Conservation (phyloP, 805 yeast genomes). For the Pichia deserticola region DNA sequence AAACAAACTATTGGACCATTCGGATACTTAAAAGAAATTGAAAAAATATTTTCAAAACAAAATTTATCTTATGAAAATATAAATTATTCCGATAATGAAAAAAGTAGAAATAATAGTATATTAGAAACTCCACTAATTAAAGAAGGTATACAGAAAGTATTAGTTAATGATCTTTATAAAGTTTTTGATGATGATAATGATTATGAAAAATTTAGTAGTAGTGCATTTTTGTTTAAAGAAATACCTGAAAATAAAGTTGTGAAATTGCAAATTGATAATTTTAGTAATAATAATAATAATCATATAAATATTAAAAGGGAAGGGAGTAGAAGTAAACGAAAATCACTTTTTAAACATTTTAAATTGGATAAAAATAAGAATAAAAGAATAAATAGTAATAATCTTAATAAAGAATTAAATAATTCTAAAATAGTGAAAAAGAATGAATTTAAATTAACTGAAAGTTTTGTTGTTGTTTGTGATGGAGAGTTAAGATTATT, state of each 20-base stretch:
- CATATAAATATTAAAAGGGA: no score
- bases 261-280: no score
- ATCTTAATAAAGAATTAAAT: neutral
- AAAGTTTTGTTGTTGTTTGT: slow-evolving; percentile 58
- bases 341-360: neutral
- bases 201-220: neutral
- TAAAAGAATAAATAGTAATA: neutral
- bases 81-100: slow-evolving; percentile 32
- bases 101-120: slow-evolving; percentile 12
- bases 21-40: neutral
- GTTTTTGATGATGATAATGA: neutral
- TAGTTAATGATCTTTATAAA: slow-evolving; percentile 2
- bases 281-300: no score
- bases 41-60: neutral
- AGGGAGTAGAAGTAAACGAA: neutral
- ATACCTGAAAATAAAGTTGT: neutral
- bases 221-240: neutral
- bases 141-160: slow-evolving; percentile 52
- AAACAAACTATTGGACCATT: neutral
- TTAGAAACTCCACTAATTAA: slow-evolving; percentile 74
- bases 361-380: neutral
- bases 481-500: slow-evolving; percentile 58
- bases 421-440: neutral
- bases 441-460: slow-evolving; percentile 29
- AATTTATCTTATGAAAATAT: slow-evolving; percentile 3